phyloP scores from a whole-genome alignment of 768 basidiomycete species.

The Naematelia encephala region DNA sequence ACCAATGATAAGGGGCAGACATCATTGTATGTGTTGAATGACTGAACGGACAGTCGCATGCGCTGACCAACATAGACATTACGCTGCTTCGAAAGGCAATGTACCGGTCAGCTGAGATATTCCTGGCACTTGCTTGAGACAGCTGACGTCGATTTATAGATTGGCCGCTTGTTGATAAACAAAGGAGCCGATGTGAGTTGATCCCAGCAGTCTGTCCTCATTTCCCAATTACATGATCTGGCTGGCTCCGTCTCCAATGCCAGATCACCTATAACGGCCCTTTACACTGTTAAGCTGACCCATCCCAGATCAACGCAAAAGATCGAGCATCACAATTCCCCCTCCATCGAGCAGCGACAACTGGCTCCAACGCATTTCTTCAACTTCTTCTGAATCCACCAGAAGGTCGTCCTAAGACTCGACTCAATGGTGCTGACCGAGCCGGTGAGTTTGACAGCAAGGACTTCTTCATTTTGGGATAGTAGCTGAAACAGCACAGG shows the following conservation, averaged over 20 bases:
- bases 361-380: slow-evolving; percentile 86
- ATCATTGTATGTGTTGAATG: slow-evolving; percentile 43
- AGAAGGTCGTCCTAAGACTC: slow-evolving; percentile 64
- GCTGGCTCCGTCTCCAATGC: too few relatives aligned
- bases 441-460: slow-evolving; percentile 40
- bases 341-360: slow-evolving; percentile 95
- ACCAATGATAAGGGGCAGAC: slow-evolving; percentile 51
- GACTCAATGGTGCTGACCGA: slow-evolving; percentile 67
- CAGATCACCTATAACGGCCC: background rate
- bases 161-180: slow-evolving; percentile 77
- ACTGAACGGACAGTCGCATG: background rate
- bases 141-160: slow-evolving; percentile 57
- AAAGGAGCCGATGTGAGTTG: slow-evolving; percentile 84
- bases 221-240: too few relatives aligned
- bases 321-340: slow-evolving; percentile 92
- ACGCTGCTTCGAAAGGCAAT: slow-evolving; percentile 51
- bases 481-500: slow-evolving; percentile 56
- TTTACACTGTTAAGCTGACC: slow-evolving; percentile 28
- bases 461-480: background rate
- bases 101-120: slow-evolving; percentile 30
- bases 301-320: slow-evolving; percentile 70
- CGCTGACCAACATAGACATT: slow-evolving; percentile 40
- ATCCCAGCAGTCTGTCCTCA: background rate
- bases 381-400: slow-evolving; percentile 79
- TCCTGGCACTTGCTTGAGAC: background rate